Percentiles rank a stretch among this genome's conserved stretches.
phyloP scores from a whole-genome alignment of 139 green algal species.

The Zygnema circumcarinatum region DNA sequence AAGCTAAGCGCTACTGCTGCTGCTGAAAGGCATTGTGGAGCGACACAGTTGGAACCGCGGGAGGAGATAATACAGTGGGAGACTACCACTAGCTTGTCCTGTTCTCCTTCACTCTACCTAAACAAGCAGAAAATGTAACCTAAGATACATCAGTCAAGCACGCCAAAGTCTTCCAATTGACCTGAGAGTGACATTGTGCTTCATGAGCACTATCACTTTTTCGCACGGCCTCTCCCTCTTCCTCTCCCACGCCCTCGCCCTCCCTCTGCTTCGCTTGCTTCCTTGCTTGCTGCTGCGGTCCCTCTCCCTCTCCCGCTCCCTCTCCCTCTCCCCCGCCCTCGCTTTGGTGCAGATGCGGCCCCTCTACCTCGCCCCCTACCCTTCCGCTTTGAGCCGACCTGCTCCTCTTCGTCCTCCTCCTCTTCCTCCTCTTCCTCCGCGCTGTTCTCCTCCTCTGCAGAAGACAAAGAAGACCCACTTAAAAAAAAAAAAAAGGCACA shows the following conservation, averaged over 20 bases:
- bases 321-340: neutral
- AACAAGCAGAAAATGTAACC: too few species aligned
- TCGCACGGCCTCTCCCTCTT: neutral
- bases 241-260: neutral
- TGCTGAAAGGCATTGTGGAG: too few species aligned
- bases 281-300: neutral
- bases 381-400: neutral
- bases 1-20: too few species aligned
- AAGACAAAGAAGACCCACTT: neutral
- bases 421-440: conserved; percentile 16
- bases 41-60: too few species aligned
- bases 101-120: too few species aligned
- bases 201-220: neutral
- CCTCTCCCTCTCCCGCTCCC: neutral
- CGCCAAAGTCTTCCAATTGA: too few species aligned
- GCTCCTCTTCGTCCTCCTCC: conserved; percentile 7
- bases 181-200: too few species aligned
- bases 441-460: neutral
- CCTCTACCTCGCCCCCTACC: neutral
- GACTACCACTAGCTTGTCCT: too few species aligned
- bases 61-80: too few species aligned
- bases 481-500: neutral
- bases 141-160: too few species aligned
- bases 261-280: neutral
- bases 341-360: neutral